Conservation (phyloP, 2,329 filamentous ascomycete species). For the Ophiostoma quercus region DNA sequence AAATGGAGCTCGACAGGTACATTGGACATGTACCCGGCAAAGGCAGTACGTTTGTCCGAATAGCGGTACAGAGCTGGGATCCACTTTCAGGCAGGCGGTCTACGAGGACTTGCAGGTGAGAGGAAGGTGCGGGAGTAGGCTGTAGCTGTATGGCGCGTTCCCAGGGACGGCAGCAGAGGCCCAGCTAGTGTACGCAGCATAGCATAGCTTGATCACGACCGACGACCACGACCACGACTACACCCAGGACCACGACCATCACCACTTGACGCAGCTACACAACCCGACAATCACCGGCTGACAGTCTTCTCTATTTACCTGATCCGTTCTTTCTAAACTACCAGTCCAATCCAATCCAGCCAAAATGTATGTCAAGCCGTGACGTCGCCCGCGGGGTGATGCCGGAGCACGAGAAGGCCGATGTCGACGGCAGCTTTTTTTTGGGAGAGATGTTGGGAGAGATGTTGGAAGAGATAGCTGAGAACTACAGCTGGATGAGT, state of each 20-base stretch:
- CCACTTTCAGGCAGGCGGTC: constrained; percentile 25
- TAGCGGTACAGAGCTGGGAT: constrained; percentile 16
- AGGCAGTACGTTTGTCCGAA: constrained; percentile 27
- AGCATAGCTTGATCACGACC: constrained; percentile 7
- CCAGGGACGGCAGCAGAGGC: not conserved
- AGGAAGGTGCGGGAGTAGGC: constrained; percentile 33
- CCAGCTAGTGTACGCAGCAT: constrained; percentile 15
- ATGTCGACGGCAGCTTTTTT: not conserved
- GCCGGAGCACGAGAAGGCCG: not conserved
- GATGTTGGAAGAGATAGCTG: no score
- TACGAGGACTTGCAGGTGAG: constrained; percentile 14
- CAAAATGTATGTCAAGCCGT: constrained; percentile 8
- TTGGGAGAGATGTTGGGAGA: not conserved
- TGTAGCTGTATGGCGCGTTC: constrained; percentile 39
- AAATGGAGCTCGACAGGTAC: constrained; percentile 4
- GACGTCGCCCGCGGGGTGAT: not conserved
- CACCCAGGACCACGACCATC: not conserved
- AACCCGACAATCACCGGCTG: not conserved
- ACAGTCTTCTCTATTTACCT: not conserved
- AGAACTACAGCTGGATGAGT: no score
- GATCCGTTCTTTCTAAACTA: not conserved
- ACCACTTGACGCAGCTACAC: not conserved
- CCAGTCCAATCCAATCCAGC: not conserved
- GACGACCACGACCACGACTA: not conserved
- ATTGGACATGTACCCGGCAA: constrained; percentile 21